Evolutionary conservation across 2,329 filamentous ascomycete genomes (phyloP), one percentile per base, ranked within the genome.

Genomic region (Fusarium miscanthi): DNA sequence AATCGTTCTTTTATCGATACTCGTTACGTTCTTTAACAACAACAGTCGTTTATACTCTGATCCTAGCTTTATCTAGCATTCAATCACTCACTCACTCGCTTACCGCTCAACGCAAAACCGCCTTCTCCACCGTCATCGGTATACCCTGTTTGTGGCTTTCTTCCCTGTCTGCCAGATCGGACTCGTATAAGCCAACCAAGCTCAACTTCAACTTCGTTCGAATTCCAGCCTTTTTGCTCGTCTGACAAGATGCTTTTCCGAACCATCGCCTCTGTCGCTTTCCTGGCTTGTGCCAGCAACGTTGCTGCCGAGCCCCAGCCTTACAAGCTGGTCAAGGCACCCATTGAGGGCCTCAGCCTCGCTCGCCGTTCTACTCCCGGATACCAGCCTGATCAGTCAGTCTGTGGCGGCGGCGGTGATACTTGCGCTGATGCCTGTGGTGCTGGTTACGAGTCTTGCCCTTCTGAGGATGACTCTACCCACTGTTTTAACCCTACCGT

Each of bases 341-440:
- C 81, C 64, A 67, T 83, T 60, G 76, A 78, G 58, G 80, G 80
- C 53, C 70, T 86, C 72, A 84, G 85, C 64, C 79, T 87, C 57
- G 78, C 78, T 51, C 83, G 80, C 74, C 85, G 85, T 78, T 81
- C 82, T 74, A 83, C 77, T 73, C 80, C 79, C 76, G 87, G 83
- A 74, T 89, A 87, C 81, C 80, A 82, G 80, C 88, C 84, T 59
- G 81, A 84, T 66, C 81, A 85, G 79, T 82, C 82, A 60, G 75
- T 81, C 67, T 90, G 88, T 78, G 45, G 45, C 37, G 84, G 84
- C 54, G 75, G 80, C 19, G 88, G 87, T 67, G 77, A 79, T 59
- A 88, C 86, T 42, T 90, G 88, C 80, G 83, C 83, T 53, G 84
- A 88, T 73, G 87, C 88, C 51, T 90, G 88, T 78, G 88, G 88